Evolutionary conservation across 768 basidiomycete genomes (phyloP).

Genomic region (Mycena capillaripes): DNA sequence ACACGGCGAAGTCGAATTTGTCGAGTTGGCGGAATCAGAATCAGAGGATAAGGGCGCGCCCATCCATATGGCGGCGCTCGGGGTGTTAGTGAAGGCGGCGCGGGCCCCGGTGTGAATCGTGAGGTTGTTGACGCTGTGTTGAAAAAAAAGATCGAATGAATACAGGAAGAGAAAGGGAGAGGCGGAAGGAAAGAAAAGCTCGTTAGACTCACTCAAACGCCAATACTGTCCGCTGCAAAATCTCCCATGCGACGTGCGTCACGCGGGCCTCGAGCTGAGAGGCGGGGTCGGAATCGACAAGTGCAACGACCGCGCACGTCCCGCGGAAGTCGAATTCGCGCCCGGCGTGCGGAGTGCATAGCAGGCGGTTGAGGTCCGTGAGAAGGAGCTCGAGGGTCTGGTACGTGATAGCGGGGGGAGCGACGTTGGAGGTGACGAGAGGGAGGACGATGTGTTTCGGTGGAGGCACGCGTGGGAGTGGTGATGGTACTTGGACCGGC

Average conservation of each 20-base stretch:
- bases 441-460: too few relatives aligned
- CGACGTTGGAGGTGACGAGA: too few relatives aligned
- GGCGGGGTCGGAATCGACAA: too few relatives aligned
- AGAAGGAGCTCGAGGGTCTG: slow-evolving; percentile 9
- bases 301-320: not conserved
- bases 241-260: not conserved
- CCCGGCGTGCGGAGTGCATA: slow-evolving; percentile 8
- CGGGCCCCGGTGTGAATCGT: not conserved
- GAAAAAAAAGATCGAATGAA: not conserved
- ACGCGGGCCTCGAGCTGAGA: not conserved
- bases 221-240: not conserved
- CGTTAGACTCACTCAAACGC: not conserved
- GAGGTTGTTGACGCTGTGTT: not conserved
- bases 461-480: too few relatives aligned
- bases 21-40: not conserved
- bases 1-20: not conserved
- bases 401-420: not conserved
- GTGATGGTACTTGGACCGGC: too few relatives aligned
- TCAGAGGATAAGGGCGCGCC: too few relatives aligned
- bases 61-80: not conserved
- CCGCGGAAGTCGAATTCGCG: slow-evolving; percentile 9
- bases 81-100: not conserved
- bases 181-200: too few relatives aligned
- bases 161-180: not conserved
- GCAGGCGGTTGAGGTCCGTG: not conserved